phyloP scores from a whole-genome alignment of 345 rosid genomes.

The Garcia nutans region DNA sequence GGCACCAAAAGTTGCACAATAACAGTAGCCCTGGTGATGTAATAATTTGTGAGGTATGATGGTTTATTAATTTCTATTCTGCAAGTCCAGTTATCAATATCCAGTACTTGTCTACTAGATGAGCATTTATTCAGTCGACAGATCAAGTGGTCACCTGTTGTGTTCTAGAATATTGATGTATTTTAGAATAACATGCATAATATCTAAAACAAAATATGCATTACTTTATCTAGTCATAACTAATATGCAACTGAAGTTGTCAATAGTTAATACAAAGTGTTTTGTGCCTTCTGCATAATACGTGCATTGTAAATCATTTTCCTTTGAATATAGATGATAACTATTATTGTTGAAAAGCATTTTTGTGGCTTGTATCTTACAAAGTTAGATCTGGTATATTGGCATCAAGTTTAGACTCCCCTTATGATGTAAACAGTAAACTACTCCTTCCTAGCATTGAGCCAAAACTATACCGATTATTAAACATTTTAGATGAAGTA shows the following conservation, averaged over 20 bases:
- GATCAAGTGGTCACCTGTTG: neutral
- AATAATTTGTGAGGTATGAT: conserved; percentile 46
- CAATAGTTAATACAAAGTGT: neutral
- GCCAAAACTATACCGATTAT: neutral
- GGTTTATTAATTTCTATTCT: conserved; percentile 5
- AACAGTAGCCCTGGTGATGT: conserved; percentile 50
- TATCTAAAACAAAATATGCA: neutral
- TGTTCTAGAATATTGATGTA: neutral
- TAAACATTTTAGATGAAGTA: neutral
- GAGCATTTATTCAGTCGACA: neutral
- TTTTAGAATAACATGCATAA: neutral
- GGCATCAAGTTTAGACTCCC: neutral
- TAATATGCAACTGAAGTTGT: too few species aligned
- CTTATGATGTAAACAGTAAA: neutral
- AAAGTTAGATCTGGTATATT: neutral
- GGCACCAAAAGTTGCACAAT: conserved; percentile 55
- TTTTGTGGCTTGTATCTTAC: neutral
- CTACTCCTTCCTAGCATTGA: neutral
- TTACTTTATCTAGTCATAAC: neutral
- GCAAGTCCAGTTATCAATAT: neutral
- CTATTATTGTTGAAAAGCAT: neutral
- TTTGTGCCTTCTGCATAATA: neutral
- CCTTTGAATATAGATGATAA: neutral
- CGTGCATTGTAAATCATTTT: neutral
- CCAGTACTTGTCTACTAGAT: neutral